Evolutionary conservation across 495 filamentous ascomycete genomes (phyloP).

Genomic region (Penicillium canariense): DNA sequence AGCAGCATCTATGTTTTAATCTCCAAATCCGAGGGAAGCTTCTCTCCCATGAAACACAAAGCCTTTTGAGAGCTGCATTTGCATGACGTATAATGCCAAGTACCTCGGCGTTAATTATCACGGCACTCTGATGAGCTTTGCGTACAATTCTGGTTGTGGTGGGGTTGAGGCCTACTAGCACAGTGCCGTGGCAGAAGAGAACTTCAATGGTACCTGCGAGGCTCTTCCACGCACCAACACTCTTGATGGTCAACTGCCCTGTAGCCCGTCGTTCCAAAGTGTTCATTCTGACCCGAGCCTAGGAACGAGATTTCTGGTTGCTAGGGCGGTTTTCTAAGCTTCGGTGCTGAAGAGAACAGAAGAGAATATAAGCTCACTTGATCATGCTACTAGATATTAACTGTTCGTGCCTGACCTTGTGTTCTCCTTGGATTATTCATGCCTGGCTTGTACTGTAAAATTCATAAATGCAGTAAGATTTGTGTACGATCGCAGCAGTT

Average conservation of each 20-base stretch:
- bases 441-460: too few species aligned
- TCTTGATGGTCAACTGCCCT: slow-evolving; percentile 7
- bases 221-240: slow-evolving; percentile 10
- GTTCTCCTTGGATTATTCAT: too few species aligned
- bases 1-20: slow-evolving; percentile 16
- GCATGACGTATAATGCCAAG: slow-evolving; percentile 29
- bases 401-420: too few species aligned
- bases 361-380: too few species aligned
- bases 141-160: slow-evolving; percentile 53
- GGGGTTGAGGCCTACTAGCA: slow-evolving; percentile 18
- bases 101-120: slow-evolving; percentile 49
- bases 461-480: too few species aligned
- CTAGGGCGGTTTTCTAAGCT: too few species aligned
- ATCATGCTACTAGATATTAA: too few species aligned
- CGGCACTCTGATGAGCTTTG: slow-evolving; percentile 48
- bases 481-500: too few species aligned
- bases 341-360: too few species aligned
- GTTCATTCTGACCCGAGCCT: slow-evolving; percentile 4
- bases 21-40: slow-evolving; percentile 16
- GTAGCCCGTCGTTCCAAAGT: slow-evolving; percentile 4
- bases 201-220: slow-evolving; percentile 15
- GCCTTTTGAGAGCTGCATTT: slow-evolving; percentile 34
- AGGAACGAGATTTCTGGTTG: slow-evolving; percentile 9
- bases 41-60: slow-evolving; percentile 13
- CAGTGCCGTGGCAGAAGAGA: slow-evolving; percentile 12